Conservation (phyloP, 2,329 filamentous ascomycete species). For the Neofusicoccum kwambonambiense region DNA sequence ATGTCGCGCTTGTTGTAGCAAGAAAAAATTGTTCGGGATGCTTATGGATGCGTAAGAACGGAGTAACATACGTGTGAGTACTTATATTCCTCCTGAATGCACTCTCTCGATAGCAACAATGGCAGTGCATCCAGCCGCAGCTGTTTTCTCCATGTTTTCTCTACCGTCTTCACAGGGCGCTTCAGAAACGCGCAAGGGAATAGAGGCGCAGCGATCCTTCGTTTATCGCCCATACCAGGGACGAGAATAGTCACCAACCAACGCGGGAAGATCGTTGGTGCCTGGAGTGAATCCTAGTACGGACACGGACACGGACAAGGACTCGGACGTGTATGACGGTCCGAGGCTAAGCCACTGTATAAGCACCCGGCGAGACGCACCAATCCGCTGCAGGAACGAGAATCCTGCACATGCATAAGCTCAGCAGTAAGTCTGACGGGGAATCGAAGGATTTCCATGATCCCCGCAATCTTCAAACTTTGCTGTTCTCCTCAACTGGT, state of each 20-base stretch:
- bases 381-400: not conserved
- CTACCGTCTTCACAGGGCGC: no score
- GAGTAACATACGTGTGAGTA: no score
- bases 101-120: not conserved
- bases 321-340: not conserved
- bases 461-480: not conserved
- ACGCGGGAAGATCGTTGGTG: not conserved
- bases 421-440: no score
- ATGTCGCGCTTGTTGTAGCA: not conserved
- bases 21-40: not conserved
- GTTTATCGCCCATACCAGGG: no score
- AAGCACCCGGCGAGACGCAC: not conserved
- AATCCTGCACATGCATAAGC: no score
- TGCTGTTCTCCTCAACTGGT: no score
- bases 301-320: conserved; percentile 6
- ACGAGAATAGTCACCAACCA: not conserved
- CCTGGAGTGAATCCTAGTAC: not conserved
- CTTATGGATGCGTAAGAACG: not conserved
- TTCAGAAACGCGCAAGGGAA: not conserved
- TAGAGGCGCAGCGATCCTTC: conserved; percentile 3
- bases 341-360: not conserved
- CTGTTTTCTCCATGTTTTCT: not conserved
- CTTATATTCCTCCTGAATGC: not conserved
- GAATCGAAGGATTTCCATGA: no score
- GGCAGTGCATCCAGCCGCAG: not conserved